Percentiles rank a stretch among this genome's conserved stretches.
Evolutionary conservation across 1,284 basidiomycete species (phyloP).

Genomic region (Tremellales sp.): DNA sequence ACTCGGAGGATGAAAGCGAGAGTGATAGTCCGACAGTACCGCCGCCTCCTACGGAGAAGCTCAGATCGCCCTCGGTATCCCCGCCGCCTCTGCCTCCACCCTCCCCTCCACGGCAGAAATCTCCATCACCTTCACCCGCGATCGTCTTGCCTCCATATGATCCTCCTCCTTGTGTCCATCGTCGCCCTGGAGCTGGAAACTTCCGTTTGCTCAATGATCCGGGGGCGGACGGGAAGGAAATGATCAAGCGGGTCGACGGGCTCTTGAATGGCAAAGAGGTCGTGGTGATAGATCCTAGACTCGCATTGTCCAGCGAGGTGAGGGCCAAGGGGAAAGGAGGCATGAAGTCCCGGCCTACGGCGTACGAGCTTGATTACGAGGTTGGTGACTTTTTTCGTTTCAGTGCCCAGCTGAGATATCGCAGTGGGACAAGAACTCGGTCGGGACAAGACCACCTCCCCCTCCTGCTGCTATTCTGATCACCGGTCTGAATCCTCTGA

Average conservation of each 20-base stretch:
- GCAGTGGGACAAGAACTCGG: constrained; percentile 73
- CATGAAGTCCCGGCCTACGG: constrained; percentile 27
- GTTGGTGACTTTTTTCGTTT: constrained; percentile 26
- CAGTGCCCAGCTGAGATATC: constrained; percentile 1
- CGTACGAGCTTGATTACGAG: constrained; percentile 36
- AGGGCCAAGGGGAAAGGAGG: constrained; percentile 28
- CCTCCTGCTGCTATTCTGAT: constrained; percentile 63
- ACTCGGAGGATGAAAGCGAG: no score
- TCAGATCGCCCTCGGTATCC: no score
- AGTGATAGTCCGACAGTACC: no score
- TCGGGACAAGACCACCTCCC: constrained; percentile 68
- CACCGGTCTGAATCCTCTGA: constrained; percentile 67
- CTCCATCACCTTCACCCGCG: constrained; percentile 7
- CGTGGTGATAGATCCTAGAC: constrained; percentile 32
- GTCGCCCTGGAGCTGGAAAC: constrained; percentile 30
- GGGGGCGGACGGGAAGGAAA: constrained; percentile 14
- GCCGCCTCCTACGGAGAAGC: no score
- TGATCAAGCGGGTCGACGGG: constrained; percentile 39
- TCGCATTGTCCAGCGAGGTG: constrained; percentile 21
- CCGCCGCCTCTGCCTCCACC: constrained; percentile 13
- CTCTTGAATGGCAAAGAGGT: constrained; percentile 25
- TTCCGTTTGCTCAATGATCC: constrained; percentile 23
- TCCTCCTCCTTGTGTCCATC: constrained; percentile 23
- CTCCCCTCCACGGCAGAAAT: background rate
- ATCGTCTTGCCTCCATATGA: constrained; percentile 19